These are phyloP conservation scores for Schwanniomyces pseudopolymorphus DNA, from an alignment of 805 yeast species.

Conservation along the genomic window DNA sequence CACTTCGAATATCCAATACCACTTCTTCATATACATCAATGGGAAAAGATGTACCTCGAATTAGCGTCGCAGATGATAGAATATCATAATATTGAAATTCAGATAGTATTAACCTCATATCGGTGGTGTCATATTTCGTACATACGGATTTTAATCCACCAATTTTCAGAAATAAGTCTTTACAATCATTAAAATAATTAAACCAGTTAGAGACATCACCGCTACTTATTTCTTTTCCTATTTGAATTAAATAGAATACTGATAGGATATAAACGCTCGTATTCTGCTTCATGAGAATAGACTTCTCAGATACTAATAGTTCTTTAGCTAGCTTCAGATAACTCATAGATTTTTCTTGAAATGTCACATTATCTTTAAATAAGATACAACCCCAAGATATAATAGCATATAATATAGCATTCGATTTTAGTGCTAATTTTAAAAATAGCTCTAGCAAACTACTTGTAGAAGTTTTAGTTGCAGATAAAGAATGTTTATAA, in stretches of 20 bases:
- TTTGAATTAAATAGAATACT: conserved; percentile 23
- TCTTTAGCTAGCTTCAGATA: background rate
- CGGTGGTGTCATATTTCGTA: conserved; percentile 3
- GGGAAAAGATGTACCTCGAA: conserved; percentile 21
- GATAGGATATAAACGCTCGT: conserved; percentile 14
- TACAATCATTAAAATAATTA: conserved; percentile 6
- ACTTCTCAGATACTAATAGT: background rate
- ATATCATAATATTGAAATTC: conserved; percentile 13
- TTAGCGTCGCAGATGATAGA: conserved; percentile 10
- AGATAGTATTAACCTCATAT: conserved; percentile 8
- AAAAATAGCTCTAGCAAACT: conserved; percentile 52
- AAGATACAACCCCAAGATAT: conserved; percentile 62
- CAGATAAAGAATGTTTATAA: conserved; percentile 47
- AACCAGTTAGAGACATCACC: conserved; percentile 24
- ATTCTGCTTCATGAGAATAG: conserved; percentile 11
- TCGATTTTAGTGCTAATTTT: conserved; percentile 50
- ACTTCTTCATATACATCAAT: conserved; percentile 10
- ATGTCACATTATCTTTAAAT: background rate
- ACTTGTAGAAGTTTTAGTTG: conserved; percentile 45
- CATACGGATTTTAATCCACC: conserved; percentile 5
- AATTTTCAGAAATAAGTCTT: conserved; percentile 7
- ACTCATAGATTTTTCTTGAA: background rate
- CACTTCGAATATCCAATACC: background rate
- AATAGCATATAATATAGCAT: conserved; percentile 49
- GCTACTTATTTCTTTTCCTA: conserved; percentile 32